phyloP scores from a whole-genome alignment of 176 grass and related monocot species.

The Oryza nivara region DNA sequence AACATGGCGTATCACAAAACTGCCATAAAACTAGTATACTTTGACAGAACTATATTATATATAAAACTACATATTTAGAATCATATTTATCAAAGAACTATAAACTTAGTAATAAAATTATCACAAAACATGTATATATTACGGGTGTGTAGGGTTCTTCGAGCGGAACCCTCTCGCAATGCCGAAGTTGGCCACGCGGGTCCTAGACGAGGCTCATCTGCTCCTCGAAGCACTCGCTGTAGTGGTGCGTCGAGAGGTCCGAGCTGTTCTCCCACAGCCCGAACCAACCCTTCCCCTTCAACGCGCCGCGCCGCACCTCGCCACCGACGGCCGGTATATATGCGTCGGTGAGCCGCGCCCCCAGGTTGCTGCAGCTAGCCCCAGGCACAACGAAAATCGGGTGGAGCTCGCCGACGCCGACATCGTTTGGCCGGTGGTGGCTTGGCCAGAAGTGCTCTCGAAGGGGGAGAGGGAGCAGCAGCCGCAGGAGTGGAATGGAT shows the following conservation, averaged over 20 bases:
- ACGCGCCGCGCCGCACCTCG: not conserved
- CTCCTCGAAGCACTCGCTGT: constrained; percentile 10
- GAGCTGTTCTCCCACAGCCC: not conserved
- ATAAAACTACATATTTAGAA: too few species aligned
- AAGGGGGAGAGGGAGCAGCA: not conserved
- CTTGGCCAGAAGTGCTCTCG: not conserved
- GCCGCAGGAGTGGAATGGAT: not conserved
- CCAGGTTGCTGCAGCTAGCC: constrained; percentile 20
- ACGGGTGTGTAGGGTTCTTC: too few species aligned
- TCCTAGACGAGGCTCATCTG: constrained; percentile 36
- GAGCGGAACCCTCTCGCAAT: not conserved
- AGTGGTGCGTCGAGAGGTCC: not conserved
- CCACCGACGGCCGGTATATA: not conserved
- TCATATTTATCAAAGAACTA: too few species aligned
- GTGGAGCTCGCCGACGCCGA: not conserved
- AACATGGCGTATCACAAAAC: too few species aligned
- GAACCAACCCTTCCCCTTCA: constrained; percentile 28
- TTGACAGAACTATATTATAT: too few species aligned
- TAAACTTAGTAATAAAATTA: too few species aligned
- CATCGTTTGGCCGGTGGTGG: not conserved
- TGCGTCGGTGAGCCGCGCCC: not conserved
- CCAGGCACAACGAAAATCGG: not conserved
- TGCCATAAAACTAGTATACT: too few species aligned
- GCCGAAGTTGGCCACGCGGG: not conserved
- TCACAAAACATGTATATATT: too few species aligned